Conservation (phyloP, 1,284 basidiomycete species). For the Cutaneotrichosporon cutaneum region DNA sequence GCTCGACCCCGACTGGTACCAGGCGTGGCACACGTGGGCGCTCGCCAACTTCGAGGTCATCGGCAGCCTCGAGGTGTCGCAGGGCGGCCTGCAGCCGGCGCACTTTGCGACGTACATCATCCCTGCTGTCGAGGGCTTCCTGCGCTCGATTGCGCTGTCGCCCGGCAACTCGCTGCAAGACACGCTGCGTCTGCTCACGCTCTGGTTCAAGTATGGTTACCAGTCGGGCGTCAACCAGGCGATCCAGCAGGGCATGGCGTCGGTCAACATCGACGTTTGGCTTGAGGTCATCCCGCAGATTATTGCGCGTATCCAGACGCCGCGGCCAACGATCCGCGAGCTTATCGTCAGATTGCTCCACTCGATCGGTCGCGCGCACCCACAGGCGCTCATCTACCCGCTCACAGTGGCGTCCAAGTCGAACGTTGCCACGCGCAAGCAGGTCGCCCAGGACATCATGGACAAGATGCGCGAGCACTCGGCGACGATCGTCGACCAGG, state of each 20-base stretch:
- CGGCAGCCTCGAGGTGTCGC: conserved; percentile 71
- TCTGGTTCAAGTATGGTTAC: conserved; percentile 98
- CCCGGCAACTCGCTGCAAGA: conserved; percentile 94
- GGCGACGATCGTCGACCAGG: conserved; percentile 80
- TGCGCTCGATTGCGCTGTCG: conserved; percentile 88
- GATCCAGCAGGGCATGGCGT: conserved; percentile 82
- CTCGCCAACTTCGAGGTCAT: conserved; percentile 96
- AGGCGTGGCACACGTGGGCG: conserved; percentile 99
- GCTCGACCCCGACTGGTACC: conserved; percentile 93
- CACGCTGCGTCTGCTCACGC: conserved; percentile 84
- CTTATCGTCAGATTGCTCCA: conserved; percentile 88
- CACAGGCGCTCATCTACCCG: conserved; percentile 96
- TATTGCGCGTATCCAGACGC: conserved; percentile 97
- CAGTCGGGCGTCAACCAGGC: conserved; percentile 88
- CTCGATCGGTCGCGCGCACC: conserved; percentile 93
- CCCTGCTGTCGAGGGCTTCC: conserved; percentile 95
- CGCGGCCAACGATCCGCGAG: conserved; percentile 78
- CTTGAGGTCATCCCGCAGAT: conserved; percentile 98
- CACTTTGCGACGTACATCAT: conserved; percentile 83
- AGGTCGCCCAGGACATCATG: conserved; percentile 86
- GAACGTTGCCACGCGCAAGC: conserved; percentile 76
- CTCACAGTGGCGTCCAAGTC: conserved; percentile 98
- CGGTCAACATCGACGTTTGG: conserved; percentile 96
- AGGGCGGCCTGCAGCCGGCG: conserved; percentile 67
- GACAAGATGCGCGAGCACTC: conserved; percentile 93